These are phyloP conservation scores for Scutellaria galericulata DNA, from an alignment of 257 asterid species.

Conservation along the genomic window DNA sequence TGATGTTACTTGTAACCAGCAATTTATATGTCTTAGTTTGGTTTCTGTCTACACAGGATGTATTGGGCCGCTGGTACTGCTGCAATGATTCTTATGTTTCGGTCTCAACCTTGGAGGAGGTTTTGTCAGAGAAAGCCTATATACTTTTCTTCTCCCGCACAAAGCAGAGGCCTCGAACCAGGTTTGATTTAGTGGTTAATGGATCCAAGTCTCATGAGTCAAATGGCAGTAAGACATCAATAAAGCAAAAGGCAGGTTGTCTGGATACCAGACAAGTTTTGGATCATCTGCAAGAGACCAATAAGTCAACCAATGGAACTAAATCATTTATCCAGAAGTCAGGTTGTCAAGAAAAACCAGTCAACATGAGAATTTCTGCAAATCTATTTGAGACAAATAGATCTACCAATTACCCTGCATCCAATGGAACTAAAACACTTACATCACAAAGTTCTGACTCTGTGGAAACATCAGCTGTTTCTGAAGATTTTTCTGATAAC, in stretches of 20 bases:
- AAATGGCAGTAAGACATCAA: conserved; percentile 55
- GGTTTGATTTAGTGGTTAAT: conserved; percentile 55
- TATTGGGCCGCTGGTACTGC: conserved; percentile 89
- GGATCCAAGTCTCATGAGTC: conserved; percentile 61
- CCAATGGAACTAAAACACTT: conserved; percentile 43
- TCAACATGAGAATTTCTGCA: conserved; percentile 37
- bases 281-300: conserved; percentile 42
- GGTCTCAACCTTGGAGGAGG: conserved; percentile 75
- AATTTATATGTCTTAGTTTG: conserved; percentile 30
- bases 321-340: conserved; percentile 36
- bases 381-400: conserved; percentile 33
- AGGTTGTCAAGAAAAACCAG: conserved; percentile 39
- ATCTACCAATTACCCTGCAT: conserved; percentile 13
- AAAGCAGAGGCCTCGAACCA: conserved; percentile 74
- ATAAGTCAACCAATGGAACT: conserved; percentile 46
- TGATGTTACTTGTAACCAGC: conserved; percentile 19
- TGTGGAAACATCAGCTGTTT: conserved; percentile 32
- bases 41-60: conserved; percentile 64
- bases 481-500: conserved; percentile 27
- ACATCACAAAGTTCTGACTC: conserved; percentile 32
- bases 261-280: conserved; percentile 44
- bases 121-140: conserved; percentile 89
- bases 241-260: conserved; percentile 42
- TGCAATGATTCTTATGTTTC: conserved; percentile 91
- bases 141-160: conserved; percentile 90